Percentiles rank a stretch among this genome's conserved stretches.
Evolutionary conservation across 306 rosid genomes (phyloP).

Genomic region (Argentina anserina): DNA sequence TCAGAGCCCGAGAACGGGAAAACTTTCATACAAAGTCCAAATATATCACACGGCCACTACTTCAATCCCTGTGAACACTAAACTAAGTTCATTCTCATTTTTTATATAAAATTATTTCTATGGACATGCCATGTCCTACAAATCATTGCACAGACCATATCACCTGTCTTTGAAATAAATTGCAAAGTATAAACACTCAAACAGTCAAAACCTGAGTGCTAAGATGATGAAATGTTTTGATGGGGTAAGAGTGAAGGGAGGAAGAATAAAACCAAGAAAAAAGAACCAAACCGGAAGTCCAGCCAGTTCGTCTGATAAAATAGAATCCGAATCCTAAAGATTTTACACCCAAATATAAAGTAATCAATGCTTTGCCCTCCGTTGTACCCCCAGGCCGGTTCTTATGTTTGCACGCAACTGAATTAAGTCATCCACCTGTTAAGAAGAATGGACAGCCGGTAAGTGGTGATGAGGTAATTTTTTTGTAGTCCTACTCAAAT

Average conservation of each 20-base stretch:
- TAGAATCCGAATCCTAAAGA: background rate
- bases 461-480: background rate
- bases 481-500: background rate
- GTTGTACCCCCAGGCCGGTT: conserved; percentile 51
- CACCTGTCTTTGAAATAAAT: no score
- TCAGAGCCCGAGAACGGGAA: no score
- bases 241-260: background rate
- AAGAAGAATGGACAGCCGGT: background rate
- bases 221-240: background rate
- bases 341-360: background rate
- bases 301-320: background rate
- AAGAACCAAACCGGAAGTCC: background rate
- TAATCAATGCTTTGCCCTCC: conserved; percentile 40
- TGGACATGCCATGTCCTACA: no score
- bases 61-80: no score
- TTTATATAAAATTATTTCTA: no score
- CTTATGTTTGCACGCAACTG: conserved; percentile 70
- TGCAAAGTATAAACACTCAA: no score
- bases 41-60: no score
- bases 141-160: no score
- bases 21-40: no score
- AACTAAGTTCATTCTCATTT: no score
- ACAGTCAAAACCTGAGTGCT: no score
- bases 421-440: conserved; percentile 66
- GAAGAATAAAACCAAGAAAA: no score